Percentiles rank a stretch among this genome's conserved stretches.
Conservation (phyloP, 2,329 filamentous ascomycete genomes). For the Diaporthe humulicola region DNA sequence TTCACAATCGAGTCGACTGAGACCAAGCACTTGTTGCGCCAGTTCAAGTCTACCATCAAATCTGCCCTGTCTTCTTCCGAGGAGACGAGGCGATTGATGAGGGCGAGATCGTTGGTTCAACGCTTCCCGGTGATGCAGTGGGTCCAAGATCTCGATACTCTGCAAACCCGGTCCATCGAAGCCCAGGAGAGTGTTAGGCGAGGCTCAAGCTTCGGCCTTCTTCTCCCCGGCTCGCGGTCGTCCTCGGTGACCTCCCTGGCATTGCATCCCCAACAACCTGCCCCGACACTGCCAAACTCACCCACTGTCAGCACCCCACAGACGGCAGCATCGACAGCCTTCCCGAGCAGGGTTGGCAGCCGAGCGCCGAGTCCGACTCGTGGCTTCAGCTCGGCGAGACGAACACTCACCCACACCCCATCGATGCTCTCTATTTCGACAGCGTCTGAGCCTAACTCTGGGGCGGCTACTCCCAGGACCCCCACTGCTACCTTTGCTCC, state of each 20-base stretch:
- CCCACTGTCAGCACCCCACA: conserved; percentile 25
- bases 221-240: conserved; percentile 13
- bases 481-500: not conserved
- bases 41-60: conserved; percentile 74
- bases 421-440: conserved; percentile 14
- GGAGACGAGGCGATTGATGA: conserved; percentile 70
- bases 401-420: not conserved
- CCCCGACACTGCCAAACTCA: conserved; percentile 29
- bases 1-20: conserved; percentile 67
- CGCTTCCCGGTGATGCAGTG: conserved; percentile 76
- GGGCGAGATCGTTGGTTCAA: conserved; percentile 73
- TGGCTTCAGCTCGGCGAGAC: conserved; percentile 10
- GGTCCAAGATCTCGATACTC: conserved; percentile 72
- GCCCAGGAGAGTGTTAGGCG: conserved; percentile 26
- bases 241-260: conserved; percentile 26
- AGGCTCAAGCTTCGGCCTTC: conserved; percentile 25
- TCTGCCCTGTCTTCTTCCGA: conserved; percentile 68
- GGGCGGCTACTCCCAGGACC: conserved; percentile 14
- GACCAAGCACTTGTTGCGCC: conserved; percentile 71
- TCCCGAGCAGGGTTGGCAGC: conserved; percentile 30
- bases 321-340: conserved; percentile 25
- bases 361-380: conserved; percentile 35
- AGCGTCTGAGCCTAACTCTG: conserved; percentile 27
- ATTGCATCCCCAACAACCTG: conserved; percentile 18
- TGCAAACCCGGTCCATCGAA: conserved; percentile 69